Evolutionary conservation across 306 rosid genomes (phyloP), one percentile per base, ranked within the genome.

Genomic region (Malus domestica): DNA sequence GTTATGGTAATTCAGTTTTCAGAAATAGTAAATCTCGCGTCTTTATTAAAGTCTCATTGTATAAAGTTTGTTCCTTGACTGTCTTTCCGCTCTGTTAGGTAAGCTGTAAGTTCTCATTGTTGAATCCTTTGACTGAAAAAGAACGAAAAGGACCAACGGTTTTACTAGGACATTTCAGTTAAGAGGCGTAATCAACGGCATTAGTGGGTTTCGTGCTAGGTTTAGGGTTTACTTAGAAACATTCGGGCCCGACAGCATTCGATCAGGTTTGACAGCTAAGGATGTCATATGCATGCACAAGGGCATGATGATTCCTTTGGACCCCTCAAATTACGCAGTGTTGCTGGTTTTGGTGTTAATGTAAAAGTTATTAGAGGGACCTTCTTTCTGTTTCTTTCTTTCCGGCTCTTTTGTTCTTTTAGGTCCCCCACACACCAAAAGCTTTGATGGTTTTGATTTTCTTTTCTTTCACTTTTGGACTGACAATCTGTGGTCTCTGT

Each of bases 201-300:
- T 64, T 58, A 10, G 22, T 42, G 64, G 33, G 49, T 38, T 64
- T 57, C 44, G 16, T 22, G 63, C 25, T 22, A 75, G 12, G 78
- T 83, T 25, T 79, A 25, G 84, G 84, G 81, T 73, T 33, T 4
- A 79, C 12, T 32, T 49, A 73, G 29, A 76, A 62, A 0, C 52
- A 55, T 42, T 64, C 29, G 68, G 84, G 82, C 40, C 82, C 82
- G 73, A 67, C 81, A 29, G 32, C 32, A 61, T 71, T 79, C 22
- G 35, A 9, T 23, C 25, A 44, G 38, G 68, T 68, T 61, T 70
- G 64, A 78, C 82, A 70, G 83, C 79, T 29, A 74, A 64, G 60
- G 64, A 42, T 62, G 67, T 27, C 25, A 22, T 5, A 5, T 64
- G 78, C 32, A 49, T 57, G 67, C 38, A 73, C 3, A 51, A 59